Base-by-base conservation (phyloP, 768 basidiomycete genomes). In the Lactifluus subvellereus region DNA sequence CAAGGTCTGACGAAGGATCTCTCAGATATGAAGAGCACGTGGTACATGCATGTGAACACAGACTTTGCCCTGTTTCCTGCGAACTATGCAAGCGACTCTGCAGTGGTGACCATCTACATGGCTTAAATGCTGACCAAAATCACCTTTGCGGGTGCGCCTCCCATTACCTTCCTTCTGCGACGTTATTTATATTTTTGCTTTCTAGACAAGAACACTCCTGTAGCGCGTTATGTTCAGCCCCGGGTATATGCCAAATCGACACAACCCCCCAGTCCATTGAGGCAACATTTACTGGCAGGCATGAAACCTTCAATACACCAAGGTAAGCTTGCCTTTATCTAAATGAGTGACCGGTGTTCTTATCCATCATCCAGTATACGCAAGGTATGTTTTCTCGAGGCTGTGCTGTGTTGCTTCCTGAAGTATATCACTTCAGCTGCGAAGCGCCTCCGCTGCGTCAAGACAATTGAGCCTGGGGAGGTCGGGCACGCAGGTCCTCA, bases 271-370 rank as follows among this genome's bases (percentile, higher is more conserved):
- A 82, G 59, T 81, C 84, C 0, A 78, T 87, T 32, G 82, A 85
- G 66, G 82, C 84, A 7, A 85, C 83, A 0, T 87, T 86, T 66
- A 80, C 79, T 0, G 85, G 86, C 1, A 74, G 72, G 59, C 81
- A 84, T 57, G 82, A 84, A 65, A 82, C 80, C 0, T 87, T 85
- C 79, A 83, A 67, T 87, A 84, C 53, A 87, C 85, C 0, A 87
- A 87, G 77, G 85, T 82, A 57, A n/a, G 71, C 64, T 0, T 10
- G 7, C 18, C 5, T 40, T 40, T 14, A 43, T 53, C 14, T 27
- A 33, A 10, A 45, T 11, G n/a, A 38, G 53, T 4, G 18, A 13
- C 9, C 11, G 20, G 37, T 38, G n/a, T 33, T 6, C 35, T 40
- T 33, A 22, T 2, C 7, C 8, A 11, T 10, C 0, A 3, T 18